A percentile compares a stretch with the other conserved stretches of the same genome.
Conservation (phyloP, 148 eudicot species). For the Vaccinium myrtillus region DNA sequence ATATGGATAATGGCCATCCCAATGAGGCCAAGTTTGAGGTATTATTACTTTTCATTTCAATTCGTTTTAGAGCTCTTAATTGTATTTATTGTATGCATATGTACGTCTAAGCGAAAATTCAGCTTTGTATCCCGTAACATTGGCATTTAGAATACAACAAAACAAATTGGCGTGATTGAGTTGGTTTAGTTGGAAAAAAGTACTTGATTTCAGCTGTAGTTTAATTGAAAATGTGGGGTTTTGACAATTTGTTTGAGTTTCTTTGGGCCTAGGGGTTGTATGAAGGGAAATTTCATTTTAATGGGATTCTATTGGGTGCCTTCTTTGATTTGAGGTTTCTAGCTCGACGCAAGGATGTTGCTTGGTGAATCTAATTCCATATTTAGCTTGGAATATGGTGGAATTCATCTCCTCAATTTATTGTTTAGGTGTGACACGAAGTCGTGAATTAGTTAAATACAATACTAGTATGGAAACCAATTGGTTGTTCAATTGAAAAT, state of each 20-base stretch:
- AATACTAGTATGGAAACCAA: neutral
- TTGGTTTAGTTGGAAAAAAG: neutral
- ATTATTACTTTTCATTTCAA: slow-evolving; percentile 17
- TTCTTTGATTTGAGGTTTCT: neutral
- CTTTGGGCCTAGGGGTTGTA: neutral
- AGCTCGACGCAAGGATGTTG: no score
- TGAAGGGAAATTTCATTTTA: neutral
- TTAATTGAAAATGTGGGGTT: neutral
- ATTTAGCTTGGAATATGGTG: neutral
- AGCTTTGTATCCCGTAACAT: neutral
- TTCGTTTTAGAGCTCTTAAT: neutral
- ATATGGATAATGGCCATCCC: slow-evolving; percentile 58
- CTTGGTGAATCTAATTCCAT: neutral
- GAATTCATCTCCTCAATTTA: neutral
- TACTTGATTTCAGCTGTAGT: neutral
- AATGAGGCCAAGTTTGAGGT: slow-evolving; percentile 59
- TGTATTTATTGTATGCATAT: neutral
- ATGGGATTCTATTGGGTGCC: neutral
- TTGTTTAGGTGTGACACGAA: neutral
- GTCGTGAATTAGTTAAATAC: neutral
- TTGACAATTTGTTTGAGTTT: neutral
- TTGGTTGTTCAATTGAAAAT: neutral
- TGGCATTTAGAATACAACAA: neutral
- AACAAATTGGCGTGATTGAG: neutral
- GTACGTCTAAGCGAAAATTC: neutral